These are phyloP conservation scores for Musa beccarii DNA, from an alignment of 176 grass and related monocot genomes.

Conservation along the genomic window DNA sequence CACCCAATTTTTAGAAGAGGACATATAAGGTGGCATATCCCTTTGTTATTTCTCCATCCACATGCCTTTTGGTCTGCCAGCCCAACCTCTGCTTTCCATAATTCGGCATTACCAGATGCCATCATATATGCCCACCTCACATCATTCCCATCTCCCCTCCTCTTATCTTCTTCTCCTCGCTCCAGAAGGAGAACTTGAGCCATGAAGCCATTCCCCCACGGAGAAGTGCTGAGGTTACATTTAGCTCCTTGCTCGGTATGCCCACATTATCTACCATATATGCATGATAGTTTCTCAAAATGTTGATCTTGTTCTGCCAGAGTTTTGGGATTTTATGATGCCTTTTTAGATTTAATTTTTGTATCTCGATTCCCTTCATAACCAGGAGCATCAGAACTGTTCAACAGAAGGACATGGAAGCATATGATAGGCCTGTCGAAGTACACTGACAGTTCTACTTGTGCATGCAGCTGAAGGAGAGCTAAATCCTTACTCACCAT, in stretches of 20 bases:
- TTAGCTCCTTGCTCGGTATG: neutral
- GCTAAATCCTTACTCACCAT: neutral
- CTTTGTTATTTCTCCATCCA: neutral
- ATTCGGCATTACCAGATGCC: slow-evolving; percentile 1
- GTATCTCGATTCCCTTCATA: no score
- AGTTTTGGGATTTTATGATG: no score
- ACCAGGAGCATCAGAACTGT: neutral
- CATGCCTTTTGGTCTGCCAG: neutral
- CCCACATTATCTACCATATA: neutral
- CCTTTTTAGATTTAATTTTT: no score
- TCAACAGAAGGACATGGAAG: neutral
- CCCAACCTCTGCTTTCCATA: neutral
- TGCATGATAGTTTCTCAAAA: neutral
- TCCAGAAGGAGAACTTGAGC: neutral
- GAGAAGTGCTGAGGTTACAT: neutral
- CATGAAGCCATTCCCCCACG: neutral
- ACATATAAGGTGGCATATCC: neutral
- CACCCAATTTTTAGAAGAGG: neutral
- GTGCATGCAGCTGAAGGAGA: neutral
- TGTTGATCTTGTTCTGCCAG: no score
- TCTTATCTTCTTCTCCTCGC: neutral
- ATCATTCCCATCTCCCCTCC: neutral
- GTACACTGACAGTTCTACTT: neutral
- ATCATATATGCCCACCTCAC: neutral
- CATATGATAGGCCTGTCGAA: neutral